Conservation (phyloP, 352 stramenopile species). For the Globisporangium rhizosaccharum region DNA sequence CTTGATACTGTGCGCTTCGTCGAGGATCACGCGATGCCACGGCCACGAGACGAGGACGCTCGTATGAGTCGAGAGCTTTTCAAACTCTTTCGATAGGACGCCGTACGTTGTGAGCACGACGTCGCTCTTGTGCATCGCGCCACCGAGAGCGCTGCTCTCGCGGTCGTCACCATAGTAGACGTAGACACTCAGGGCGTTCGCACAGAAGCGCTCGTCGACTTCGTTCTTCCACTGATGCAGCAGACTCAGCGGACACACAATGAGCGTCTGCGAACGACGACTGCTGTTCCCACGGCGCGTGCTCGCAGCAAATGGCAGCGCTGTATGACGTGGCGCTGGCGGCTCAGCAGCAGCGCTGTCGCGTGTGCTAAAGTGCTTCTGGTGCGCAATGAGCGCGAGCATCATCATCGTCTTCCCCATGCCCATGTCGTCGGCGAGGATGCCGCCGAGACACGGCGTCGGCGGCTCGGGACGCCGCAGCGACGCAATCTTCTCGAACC, state of each 20-base stretch:
- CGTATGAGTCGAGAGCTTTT: constrained; percentile 20
- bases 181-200: constrained; percentile 43
- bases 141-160: constrained; percentile 8
- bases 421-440: constrained; percentile 90
- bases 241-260: constrained; percentile 84
- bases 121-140: constrained; percentile 30
- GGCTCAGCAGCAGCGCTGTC: background rate
- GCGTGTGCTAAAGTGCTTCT: constrained; percentile 34
- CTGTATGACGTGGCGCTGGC: background rate
- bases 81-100: constrained; percentile 66
- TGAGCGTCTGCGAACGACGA: constrained; percentile 46
- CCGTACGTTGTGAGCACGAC: constrained; percentile 85
- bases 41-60: constrained; percentile 29
- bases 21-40: constrained; percentile 87
- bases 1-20: constrained; percentile 91
- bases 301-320: constrained; percentile 1
- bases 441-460: constrained; percentile 66
- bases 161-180: constrained; percentile 77
- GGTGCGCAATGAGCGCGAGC: constrained; percentile 51
- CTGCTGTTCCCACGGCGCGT: constrained; percentile 2
- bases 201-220: constrained; percentile 53
- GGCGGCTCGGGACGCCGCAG: constrained; percentile 48
- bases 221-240: constrained; percentile 88
- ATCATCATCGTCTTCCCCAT: constrained; percentile 89
- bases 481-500: constrained; percentile 75